Evolutionary conservation across 1,139 yeast genomes (phyloP).

Genomic region (Yamadazyma atmosphaerica): DNA sequence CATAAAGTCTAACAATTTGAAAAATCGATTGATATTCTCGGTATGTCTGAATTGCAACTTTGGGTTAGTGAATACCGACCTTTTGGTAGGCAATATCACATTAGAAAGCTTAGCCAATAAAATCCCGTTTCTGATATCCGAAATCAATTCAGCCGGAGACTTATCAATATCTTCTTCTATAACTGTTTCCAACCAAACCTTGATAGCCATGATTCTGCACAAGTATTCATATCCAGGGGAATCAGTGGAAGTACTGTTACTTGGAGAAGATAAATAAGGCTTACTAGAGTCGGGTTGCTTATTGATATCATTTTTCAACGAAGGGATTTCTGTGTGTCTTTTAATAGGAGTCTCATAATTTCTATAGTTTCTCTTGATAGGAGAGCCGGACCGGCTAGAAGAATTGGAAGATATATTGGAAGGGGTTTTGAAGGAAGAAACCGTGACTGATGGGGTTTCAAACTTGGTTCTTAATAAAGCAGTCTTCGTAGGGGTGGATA

Average conservation of each 20-base stretch:
- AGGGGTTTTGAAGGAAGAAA: constrained; percentile 42
- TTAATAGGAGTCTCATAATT: constrained; percentile 16
- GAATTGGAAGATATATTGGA: constrained; percentile 21
- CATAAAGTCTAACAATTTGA: constrained; percentile 66
- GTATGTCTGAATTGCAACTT: constrained; percentile 85
- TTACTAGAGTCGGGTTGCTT: constrained; percentile 11
- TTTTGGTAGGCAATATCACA: constrained; percentile 68
- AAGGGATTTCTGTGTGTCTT: constrained; percentile 14
- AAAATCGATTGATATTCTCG: constrained; percentile 87
- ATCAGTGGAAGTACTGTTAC: constrained; percentile 29
- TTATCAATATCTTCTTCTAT: constrained; percentile 56
- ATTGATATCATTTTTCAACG: constrained; percentile 13
- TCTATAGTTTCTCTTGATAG: constrained; percentile 16
- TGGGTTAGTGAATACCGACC: constrained; percentile 36
- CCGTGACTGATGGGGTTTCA: constrained; percentile 48
- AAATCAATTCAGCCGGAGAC: constrained; percentile 49
- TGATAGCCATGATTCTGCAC: constrained; percentile 86
- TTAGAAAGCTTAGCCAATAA: constrained; percentile 77
- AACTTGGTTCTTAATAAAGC: constrained; percentile 35
- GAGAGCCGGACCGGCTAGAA: constrained; percentile 23
- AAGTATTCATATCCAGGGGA: constrained; percentile 71
- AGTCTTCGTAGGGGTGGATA: constrained; percentile 28
- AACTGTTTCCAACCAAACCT: constrained; percentile 46
- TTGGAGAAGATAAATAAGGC: constrained; percentile 29
- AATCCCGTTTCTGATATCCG: constrained; percentile 77